A percentile compares a stretch with the other conserved stretches of the same genome.
These are phyloP conservation scores for Arthrobotrys pseudoclavata DNA, from an alignment of 2,329 filamentous ascomycete genomes.

Conservation along the genomic window DNA sequence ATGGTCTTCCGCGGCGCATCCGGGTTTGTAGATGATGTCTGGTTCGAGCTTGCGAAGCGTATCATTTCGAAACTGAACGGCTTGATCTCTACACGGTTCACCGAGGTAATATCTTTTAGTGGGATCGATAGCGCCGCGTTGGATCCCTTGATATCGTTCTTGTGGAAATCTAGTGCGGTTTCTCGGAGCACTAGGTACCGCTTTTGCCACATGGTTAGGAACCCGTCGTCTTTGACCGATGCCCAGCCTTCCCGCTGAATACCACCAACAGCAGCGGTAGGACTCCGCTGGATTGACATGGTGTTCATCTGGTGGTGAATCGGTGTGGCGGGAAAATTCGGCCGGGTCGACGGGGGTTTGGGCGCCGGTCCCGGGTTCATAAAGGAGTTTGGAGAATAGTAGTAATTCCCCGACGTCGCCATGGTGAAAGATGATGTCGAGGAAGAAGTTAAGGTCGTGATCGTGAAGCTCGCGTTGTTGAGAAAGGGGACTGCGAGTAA, in stretches of 20 bases:
- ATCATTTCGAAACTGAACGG: conserved; percentile 96
- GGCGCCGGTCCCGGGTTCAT: conserved; percentile 58
- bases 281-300: conserved; percentile 53
- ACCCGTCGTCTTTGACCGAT: conserved; percentile 83
- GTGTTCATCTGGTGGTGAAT: conserved; percentile 52
- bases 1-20: conserved; percentile 86
- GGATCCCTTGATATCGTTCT: conserved; percentile 81
- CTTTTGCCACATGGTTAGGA: conserved; percentile 89
- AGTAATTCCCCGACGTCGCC: conserved; percentile 54
- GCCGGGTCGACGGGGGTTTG: conserved; percentile 53
- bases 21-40: conserved; percentile 79
- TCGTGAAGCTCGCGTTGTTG: conserved; percentile 31
- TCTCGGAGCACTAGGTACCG: conserved; percentile 93
- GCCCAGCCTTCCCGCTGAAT: conserved; percentile 47
- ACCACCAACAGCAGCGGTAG: conserved; percentile 29
- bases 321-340: conserved; percentile 49
- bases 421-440: conserved; percentile 36
- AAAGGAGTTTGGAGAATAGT: conserved; percentile 54
- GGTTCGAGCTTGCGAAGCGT: conserved; percentile 70
- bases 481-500: conserved; percentile 34
- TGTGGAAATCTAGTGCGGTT: conserved; percentile 93
- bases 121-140: conserved; percentile 81
- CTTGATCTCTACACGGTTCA: conserved; percentile 89
- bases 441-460: conserved; percentile 14
- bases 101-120: conserved; percentile 88